phyloP scores from a whole-genome alignment of 805 yeast species.

The Metschnikowia drakensbergensis region DNA sequence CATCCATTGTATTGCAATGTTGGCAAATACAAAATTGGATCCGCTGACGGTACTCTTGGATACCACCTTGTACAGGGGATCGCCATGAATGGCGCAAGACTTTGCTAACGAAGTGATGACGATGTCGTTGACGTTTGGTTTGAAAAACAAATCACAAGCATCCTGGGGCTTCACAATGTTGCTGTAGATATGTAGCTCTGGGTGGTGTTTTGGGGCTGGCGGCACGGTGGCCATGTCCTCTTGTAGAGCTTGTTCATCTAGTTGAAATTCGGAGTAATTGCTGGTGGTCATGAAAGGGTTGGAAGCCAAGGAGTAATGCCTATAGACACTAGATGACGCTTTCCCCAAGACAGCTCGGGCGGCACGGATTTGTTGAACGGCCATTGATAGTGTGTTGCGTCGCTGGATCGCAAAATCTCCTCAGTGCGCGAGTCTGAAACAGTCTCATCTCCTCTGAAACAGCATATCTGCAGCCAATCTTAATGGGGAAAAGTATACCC shows the following conservation, averaged over 20 bases:
- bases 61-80: slow-evolving; percentile 20
- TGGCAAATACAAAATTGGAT: slow-evolving; percentile 25
- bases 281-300: slow-evolving; percentile 27
- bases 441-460: slow-evolving; percentile 4
- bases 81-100: slow-evolving; percentile 29
- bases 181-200: slow-evolving; percentile 9
- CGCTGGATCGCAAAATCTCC: slow-evolving; percentile 1
- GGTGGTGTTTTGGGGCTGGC: slow-evolving; percentile 19
- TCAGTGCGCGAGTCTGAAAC: slow-evolving; percentile 3
- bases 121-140: slow-evolving; percentile 28
- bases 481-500: not conserved
- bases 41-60: slow-evolving; percentile 11
- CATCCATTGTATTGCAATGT: slow-evolving; percentile 29
- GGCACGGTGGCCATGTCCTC: slow-evolving; percentile 36
- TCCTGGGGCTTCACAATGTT: slow-evolving; percentile 34
- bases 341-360: not conserved
- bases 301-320: not conserved
- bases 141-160: slow-evolving; percentile 32
- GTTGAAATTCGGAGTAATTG: slow-evolving; percentile 24
- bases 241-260: slow-evolving; percentile 26
- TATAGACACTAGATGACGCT: not conserved
- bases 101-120: slow-evolving; percentile 28
- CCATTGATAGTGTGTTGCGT: not conserved
- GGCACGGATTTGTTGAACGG: not conserved
- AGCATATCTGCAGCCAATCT: not conserved